phyloP scores from a whole-genome alignment of 352 stramenopile genomes.

The Peronospora belbahrii region DNA sequence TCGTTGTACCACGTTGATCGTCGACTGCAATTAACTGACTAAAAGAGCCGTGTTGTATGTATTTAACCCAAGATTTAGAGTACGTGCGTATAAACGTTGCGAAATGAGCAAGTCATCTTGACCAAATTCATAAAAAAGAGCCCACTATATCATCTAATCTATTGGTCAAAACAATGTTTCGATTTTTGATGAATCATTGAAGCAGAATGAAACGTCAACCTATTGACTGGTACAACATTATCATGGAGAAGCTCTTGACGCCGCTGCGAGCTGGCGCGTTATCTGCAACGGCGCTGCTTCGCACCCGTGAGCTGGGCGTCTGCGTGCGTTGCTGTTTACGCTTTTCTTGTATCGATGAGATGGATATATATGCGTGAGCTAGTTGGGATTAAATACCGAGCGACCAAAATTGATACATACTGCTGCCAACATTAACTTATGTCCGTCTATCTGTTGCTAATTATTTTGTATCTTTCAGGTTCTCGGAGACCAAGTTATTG shows the following conservation, averaged over 20 bases:
- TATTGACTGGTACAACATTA: slow-evolving; percentile 10
- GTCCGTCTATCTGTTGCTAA: neutral
- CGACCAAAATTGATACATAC: no score
- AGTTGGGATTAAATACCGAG: no score
- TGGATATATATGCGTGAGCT: slow-evolving; percentile 48
- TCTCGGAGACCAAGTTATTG: slow-evolving; percentile 26
- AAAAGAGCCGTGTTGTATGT: slow-evolving; percentile 18
- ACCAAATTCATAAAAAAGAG: slow-evolving; percentile 20
- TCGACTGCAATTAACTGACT: no score
- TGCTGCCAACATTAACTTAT: slow-evolving; percentile 5
- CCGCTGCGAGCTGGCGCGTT: slow-evolving; percentile 23
- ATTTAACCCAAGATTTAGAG: no score
- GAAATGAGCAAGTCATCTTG: neutral
- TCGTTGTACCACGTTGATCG: slow-evolving; percentile 17
- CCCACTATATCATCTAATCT: neutral
- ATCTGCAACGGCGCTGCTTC: slow-evolving; percentile 19
- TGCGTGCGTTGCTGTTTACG: slow-evolving; percentile 68
- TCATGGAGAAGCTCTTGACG: slow-evolving; percentile 26
- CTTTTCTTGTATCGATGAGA: slow-evolving; percentile 41
- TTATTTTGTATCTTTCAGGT: slow-evolving; percentile 10
- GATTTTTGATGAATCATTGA: slow-evolving; percentile 19
- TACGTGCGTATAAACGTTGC: no score
- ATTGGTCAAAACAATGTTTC: slow-evolving; percentile 11
- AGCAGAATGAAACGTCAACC: neutral
- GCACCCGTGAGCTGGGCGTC: slow-evolving; percentile 21